Conservation (phyloP, 768 basidiomycete species). For the Cyathus striatus region DNA sequence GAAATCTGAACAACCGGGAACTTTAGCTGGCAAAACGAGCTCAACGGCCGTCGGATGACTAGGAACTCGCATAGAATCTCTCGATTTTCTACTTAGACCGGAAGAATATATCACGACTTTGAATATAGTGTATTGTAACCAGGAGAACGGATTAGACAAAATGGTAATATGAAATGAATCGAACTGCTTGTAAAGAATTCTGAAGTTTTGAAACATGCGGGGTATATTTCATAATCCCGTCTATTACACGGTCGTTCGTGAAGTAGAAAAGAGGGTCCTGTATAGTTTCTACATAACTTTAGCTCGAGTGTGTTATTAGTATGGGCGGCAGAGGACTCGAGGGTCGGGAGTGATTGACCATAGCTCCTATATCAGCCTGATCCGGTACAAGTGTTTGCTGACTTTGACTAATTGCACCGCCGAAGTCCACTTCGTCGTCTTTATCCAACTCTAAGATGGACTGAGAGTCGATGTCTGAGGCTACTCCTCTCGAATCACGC, state of each 20-base stretch:
- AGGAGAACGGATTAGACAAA: background rate
- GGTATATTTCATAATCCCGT: constrained; percentile 3
- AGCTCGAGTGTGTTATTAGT: constrained; percentile 28
- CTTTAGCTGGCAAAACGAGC: constrained; percentile 72
- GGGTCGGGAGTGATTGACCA: constrained; percentile 18
- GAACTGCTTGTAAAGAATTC: background rate
- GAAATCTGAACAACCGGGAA: constrained; percentile 1
- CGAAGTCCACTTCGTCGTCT: constrained; percentile 10
- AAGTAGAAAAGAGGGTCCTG: background rate
- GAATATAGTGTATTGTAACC: background rate
- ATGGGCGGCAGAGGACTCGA: constrained; percentile 32
- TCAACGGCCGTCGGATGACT: constrained; percentile 52
- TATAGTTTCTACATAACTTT: constrained; percentile 5
- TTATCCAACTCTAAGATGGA: background rate
- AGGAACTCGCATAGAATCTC: constrained; percentile 12
- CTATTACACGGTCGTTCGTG: background rate
- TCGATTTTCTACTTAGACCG: no score
- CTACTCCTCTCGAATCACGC: constrained; percentile 30
- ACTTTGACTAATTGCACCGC: background rate
- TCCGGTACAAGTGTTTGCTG: constrained; percentile 11
- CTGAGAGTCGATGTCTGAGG: constrained; percentile 9
- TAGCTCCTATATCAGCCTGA: constrained; percentile 35
- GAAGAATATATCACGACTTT: background rate
- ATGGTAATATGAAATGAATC: background rate
- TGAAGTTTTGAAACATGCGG: constrained; percentile 1